Evolutionary conservation across 1,139 yeast genomes (phyloP).

Genomic region (Lodderomyces margitis): DNA sequence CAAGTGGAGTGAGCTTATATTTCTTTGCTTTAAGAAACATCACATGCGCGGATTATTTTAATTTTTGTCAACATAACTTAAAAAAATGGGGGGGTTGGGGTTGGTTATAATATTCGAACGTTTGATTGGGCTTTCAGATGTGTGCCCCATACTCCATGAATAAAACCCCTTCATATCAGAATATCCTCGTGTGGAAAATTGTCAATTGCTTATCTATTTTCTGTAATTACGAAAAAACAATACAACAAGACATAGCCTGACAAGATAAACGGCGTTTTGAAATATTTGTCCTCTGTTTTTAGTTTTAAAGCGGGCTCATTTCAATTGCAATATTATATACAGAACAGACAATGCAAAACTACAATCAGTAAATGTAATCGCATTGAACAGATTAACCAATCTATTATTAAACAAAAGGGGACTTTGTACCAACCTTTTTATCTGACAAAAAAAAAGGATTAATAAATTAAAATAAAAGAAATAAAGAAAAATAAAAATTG

Average conservation of each 20-base stretch:
- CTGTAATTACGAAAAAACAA: not conserved
- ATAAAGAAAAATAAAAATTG: too few species aligned
- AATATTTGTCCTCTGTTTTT: not conserved
- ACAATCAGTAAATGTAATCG: too few species aligned
- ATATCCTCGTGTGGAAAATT: too few species aligned
- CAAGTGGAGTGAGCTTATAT: not conserved
- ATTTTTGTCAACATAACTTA: not conserved
- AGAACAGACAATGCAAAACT: too few species aligned
- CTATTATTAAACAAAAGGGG: too few species aligned
- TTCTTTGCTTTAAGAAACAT: not conserved
- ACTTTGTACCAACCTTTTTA: not conserved
- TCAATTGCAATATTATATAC: too few species aligned
- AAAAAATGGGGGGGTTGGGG: not conserved
- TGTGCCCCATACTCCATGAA: too few species aligned
- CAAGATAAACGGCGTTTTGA: not conserved
- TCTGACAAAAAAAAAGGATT: not conserved
- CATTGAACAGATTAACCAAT: too few species aligned
- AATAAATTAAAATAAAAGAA: too few species aligned
- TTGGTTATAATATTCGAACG: not conserved
- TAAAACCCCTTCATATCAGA: too few species aligned
- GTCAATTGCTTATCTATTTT: not conserved
- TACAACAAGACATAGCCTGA: not conserved
- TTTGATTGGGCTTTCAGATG: too few species aligned
- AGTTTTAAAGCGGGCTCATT: too few species aligned
- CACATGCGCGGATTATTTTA: not conserved